Percentiles rank a stretch among this genome's conserved stretches.
These are phyloP conservation scores for Polytrichum commune DNA, from an alignment of 225 moss, liverwort and hornwort genomes.

Conservation along the genomic window DNA sequence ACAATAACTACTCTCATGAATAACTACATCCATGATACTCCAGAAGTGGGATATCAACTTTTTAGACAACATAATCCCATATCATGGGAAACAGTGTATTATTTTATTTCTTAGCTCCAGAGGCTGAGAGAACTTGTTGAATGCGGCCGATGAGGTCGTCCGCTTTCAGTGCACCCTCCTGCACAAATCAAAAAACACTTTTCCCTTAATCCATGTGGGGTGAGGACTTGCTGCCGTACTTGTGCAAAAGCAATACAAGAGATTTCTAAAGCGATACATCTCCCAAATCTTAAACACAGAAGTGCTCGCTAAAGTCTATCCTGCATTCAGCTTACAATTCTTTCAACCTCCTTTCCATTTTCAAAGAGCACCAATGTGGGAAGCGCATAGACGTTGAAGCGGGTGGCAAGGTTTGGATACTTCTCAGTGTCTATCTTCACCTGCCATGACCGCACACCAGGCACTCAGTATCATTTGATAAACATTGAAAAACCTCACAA, in stretches of 20 bases:
- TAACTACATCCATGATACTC: no score
- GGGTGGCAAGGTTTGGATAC: conserved; percentile 84
- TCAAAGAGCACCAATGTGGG: conserved; percentile 89
- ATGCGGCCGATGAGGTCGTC: conserved; percentile 52
- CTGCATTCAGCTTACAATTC: conserved; percentile 41
- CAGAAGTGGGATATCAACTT: no score
- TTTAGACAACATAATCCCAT: no score
- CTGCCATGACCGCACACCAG: conserved; percentile 35
- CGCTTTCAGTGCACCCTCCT: conserved; percentile 68
- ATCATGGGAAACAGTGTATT: no score
- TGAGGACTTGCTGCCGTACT: conserved; percentile 6
- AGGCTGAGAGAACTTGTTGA: conserved; percentile 33
- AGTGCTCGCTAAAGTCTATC: not conserved
- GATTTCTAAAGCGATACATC: not conserved
- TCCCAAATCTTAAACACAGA: not conserved
- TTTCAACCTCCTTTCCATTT: conserved; percentile 63
- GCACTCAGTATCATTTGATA: conserved; percentile 2
- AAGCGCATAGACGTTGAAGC: conserved; percentile 72
- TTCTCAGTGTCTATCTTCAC: conserved; percentile 97
- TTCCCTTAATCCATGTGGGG: not conserved
- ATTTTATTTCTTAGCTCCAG: not conserved
- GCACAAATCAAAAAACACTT: conserved; percentile 9
- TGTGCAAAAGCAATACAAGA: not conserved
- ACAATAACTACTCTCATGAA: no score
- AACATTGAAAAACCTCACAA: conserved; percentile 4